Percentiles rank a stretch among this genome's conserved stretches.
phyloP scores from a whole-genome alignment of 805 yeast species.

The Maudiozyma saulgeensis region DNA sequence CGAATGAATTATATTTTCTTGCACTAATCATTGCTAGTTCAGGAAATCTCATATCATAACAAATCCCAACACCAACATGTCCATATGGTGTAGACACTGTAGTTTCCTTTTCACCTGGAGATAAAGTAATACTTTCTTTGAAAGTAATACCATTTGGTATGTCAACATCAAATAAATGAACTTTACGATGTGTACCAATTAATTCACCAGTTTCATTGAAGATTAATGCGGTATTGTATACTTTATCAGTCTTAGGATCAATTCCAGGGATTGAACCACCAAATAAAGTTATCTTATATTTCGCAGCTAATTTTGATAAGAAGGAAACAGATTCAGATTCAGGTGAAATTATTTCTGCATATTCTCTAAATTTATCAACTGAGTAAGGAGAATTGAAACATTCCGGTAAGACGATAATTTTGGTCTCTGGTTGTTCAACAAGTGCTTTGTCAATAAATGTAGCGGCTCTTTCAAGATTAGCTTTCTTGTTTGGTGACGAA shows the following conservation, averaged over 20 bases:
- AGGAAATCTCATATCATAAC: constrained; percentile 75
- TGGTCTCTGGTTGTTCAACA: constrained; percentile 45
- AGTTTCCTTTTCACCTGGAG: constrained; percentile 77
- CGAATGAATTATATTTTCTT: constrained; percentile 51
- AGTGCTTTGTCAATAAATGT: constrained; percentile 57
- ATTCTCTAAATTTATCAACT: constrained; percentile 73
- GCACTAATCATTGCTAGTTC: constrained; percentile 66
- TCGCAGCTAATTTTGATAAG: constrained; percentile 56
- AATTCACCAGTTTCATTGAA: constrained; percentile 65
- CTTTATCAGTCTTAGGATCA: constrained; percentile 42
- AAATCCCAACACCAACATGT: constrained; percentile 70
- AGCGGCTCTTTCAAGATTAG: constrained; percentile 63
- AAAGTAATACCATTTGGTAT: constrained; percentile 87
- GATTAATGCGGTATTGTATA: constrained; percentile 66
- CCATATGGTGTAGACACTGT: constrained; percentile 31
- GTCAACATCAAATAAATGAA: constrained; percentile 84
- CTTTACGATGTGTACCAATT: constrained; percentile 83
- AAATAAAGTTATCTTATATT: constrained; percentile 52
- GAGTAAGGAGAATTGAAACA: constrained; percentile 95
- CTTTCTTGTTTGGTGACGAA: constrained; percentile 54
- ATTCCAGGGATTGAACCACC: constrained; percentile 93
- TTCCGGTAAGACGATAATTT: constrained; percentile 83
- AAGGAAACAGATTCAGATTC: constrained; percentile 46
- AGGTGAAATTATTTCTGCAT: constrained; percentile 76
- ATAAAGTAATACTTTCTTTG: constrained; percentile 65